Conservation (phyloP, 805 yeast species). For the Monosporozyma servazzii region DNA sequence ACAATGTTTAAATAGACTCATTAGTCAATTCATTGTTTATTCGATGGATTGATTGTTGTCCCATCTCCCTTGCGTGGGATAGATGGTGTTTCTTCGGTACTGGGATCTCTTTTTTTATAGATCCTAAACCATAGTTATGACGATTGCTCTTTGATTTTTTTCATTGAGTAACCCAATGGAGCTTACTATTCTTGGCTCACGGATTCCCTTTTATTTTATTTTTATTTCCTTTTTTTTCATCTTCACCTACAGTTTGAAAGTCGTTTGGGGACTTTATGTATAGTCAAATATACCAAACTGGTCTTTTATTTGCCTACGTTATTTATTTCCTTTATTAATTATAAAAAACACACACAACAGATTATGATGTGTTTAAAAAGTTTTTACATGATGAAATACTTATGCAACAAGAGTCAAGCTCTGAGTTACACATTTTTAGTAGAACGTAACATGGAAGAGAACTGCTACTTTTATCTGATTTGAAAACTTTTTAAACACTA, state of each 20-base stretch:
- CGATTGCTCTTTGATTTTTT: constrained; percentile 39
- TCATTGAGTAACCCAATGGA: constrained; percentile 61
- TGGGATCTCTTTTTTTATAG: constrained; percentile 38
- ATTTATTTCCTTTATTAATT: background rate
- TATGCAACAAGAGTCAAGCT: constrained; percentile 88
- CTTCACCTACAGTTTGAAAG: constrained; percentile 23
- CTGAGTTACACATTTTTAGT: constrained; percentile 40
- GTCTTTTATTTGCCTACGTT: background rate
- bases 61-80: constrained; percentile 2
- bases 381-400: constrained; percentile 55
- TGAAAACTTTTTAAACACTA: background rate
- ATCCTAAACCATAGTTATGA: constrained; percentile 67
- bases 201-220: constrained; percentile 37
- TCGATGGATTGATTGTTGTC: background rate
- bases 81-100: constrained; percentile 44
- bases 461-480: constrained; percentile 39
- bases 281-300: constrained; percentile 63
- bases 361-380: background rate
- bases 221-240: constrained; percentile 21
- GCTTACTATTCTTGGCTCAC: constrained; percentile 65
- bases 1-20: constrained; percentile 32
- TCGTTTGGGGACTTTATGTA: constrained; percentile 35
- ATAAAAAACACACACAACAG: background rate
- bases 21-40: constrained; percentile 10
- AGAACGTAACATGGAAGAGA: constrained; percentile 46